Evolutionary conservation across 495 filamentous ascomycete species (phyloP), one percentile per base, ranked within the genome.

Genomic region (Lasiosphaeriaceae sp.): DNA sequence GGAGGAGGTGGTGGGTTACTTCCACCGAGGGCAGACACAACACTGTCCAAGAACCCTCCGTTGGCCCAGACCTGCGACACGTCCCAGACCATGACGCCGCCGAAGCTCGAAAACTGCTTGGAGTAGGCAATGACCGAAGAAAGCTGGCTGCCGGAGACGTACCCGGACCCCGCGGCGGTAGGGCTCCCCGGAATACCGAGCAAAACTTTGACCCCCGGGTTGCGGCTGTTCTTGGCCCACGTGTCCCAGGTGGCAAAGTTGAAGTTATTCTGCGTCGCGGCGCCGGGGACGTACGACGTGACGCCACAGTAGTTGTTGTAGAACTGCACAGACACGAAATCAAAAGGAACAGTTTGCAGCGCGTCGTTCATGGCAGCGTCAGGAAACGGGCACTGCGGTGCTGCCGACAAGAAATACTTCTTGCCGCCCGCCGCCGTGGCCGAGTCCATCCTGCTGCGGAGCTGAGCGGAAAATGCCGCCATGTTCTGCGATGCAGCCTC

Each of bases 81-180:
- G 74, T 90, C 87, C 87, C 86, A 90, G 62, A 86, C 73, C 86
- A 89, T 88, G 3, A 87, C 77, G 21, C 86, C 86, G 8, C 86
- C 86, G 59, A 89, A 86, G 65, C 80, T 86, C 2, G 71, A 61
- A 64, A 83, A 85, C 43, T 70, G 66, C 71, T 81, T 76, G 55
- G 69, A 66, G 59, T 80, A 82, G 35, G 68, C 26, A 52, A 86
- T 77, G 24, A 85, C 76, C 21, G 68, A 63, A 20, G 61, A 64
- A 12, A 89, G 68, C 23, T 72, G 59, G 11, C 57, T 58, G 1
- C 77, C 73, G 0, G 73, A 61, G 9, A 81, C 55, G 63, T 88
- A 90, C 8, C 86, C 86, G 7, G 72, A 74, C 29, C 84, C 81
- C 12, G 81, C 85, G 8, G 80, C 83, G 0, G 75, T 74, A n/a